Base-by-base conservation (phyloP, 176 grass and related monocot species). In the Musa beccarii region DNA sequence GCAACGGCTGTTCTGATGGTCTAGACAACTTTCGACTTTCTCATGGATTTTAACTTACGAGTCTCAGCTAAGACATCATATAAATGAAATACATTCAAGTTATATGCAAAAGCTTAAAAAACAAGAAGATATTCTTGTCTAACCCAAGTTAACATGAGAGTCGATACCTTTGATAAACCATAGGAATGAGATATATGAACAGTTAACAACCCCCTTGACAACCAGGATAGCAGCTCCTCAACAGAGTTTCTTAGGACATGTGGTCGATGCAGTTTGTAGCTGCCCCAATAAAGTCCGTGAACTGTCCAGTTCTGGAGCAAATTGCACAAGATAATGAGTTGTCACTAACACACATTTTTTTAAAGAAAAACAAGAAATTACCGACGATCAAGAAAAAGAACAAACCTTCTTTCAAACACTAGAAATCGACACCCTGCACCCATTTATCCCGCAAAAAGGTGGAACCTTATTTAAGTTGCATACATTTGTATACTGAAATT, bases 271-370 rank as follows among this genome's bases (percentile, higher is more conserved):
- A 57, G 85, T 14, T 54, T 87, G 80, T 93, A 86, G 72, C 90
- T 98, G 66, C 95, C 90, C 88, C 90, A 93, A 69, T 98, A 98
- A 66, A 98, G 79, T 76, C 95, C 90, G 89, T 98, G 90, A 79
- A 93, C 54, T 19, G 95, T 94, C 95, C 95, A 98, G 56, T 93
- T 98, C 95, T 98, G 83, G 71, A 84, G 78, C 49, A 87, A 50
- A 80, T 53, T 56, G 59, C 52, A 92, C 21, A 80, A 2, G 21
- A 59, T 24, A 43, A 80, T 52, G 67, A 72, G 43, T 80, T 66
- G 71, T 49, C 53, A 29, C 15, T 43, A 63, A 69, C 72, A 53
- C 3, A 77, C 6, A 43, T 43, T 43, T 9, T 66, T 66, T 15
- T 72, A 59, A 78, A 50, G 13, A 34, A 57, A 28, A 56, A 1